Base-by-base conservation (phyloP, 2,329 filamentous ascomycete species). In the Didymella pinodella region DNA sequence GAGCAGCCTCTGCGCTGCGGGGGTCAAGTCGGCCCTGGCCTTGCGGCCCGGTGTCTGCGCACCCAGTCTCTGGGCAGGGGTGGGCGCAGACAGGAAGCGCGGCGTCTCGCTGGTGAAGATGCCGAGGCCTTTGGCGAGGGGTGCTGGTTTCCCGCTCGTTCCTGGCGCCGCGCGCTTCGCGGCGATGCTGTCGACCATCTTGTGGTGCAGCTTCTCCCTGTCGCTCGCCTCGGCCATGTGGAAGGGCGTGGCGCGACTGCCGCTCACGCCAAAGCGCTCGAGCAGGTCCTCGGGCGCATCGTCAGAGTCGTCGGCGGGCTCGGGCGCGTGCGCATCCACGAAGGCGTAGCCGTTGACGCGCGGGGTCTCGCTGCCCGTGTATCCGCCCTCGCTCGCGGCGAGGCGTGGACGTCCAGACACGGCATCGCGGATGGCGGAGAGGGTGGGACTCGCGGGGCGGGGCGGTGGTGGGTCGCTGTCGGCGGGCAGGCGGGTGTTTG, bases 311-410 rank as follows among this genome's bases (percentile, higher is more conserved):
- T 22, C 22, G 22, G 22, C 22, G 22, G 22, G 22, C 22, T 22
- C 22, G 22, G 96, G 92, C 65, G 96, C 92, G 25, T 96, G 91
- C 56, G 96, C 92, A 66, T 97, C 93, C 34, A 99, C 93, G 77
- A 97, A 98, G 0, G 92, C 86, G 75, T 97, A 99, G 1, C 95
- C 95, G 63, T 96, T 96, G 0, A 98, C 91, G 2, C 92, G 85
- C 0, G 94, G 95, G 0, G 94, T 98, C 76, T 96, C 93, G 57
- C 84, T 85, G 16, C 89, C 90, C 1, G 82, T 82, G 60, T 82
- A 85, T 2, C 84, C 83, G 2, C 83, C 83, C 65, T 92, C 88
- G 12, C 86, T 86, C 25, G 88, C 85, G 8, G 83, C 84, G 2
- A 83, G 80, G 8, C 86, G 85, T 4, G 89, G 86, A 7, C 83